A percentile compares a stretch with the other conserved stretches of the same genome.
These are phyloP conservation scores for Breviolum minutum DNA, from an alignment of 73 alveolate genomes.

Conservation along the genomic window DNA sequence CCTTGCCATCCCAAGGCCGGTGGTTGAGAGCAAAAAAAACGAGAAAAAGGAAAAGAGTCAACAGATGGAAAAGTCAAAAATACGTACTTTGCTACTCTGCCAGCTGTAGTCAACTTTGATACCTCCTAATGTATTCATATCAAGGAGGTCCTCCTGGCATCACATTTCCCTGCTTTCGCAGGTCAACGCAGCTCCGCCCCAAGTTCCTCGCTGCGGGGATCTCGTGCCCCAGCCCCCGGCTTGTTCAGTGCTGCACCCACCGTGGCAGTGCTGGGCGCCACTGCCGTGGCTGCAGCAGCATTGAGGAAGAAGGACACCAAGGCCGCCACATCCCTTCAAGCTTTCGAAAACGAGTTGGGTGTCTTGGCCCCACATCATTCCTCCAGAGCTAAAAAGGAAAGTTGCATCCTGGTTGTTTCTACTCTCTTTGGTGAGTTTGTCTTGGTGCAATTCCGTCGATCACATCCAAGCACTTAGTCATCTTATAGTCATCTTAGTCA, in stretches of 20 bases:
- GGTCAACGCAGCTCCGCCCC: slow-evolving; percentile 17
- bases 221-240: background rate
- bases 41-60: no score
- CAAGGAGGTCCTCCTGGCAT: no score
- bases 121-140: background rate
- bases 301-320: slow-evolving; percentile 9
- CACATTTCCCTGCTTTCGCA: background rate
- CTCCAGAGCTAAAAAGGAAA: no score
- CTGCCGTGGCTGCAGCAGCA: slow-evolving; percentile 27
- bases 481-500: background rate
- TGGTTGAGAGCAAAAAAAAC: no score
- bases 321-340: background rate
- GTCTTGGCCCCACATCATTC: background rate
- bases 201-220: background rate
- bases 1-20: slow-evolving; percentile 16
- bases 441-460: no score
- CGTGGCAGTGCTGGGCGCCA: slow-evolving; percentile 45
- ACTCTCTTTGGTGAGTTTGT: no score
- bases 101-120: background rate
- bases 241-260: background rate
- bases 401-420: no score
- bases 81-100: background rate
- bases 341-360: slow-evolving; percentile 46
- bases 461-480: no score
- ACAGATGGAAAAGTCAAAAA: background rate